phyloP scores from a whole-genome alignment of 768 basidiomycete species.

The Termitomyces sp. region DNA sequence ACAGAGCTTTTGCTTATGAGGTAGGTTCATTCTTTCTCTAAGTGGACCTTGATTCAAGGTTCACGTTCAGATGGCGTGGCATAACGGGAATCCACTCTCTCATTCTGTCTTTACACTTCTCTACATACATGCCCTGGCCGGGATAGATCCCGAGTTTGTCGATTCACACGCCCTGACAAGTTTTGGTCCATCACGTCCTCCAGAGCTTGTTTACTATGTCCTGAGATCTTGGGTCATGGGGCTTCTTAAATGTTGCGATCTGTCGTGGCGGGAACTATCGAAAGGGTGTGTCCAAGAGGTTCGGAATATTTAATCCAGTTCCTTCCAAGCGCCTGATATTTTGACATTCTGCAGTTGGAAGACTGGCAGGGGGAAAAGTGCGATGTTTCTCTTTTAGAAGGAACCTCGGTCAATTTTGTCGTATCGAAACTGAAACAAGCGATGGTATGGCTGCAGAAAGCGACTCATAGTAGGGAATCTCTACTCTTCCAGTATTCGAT shows the following conservation, averaged over 20 bases:
- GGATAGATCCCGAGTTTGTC: slow-evolving; percentile 53
- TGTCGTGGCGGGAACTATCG: slow-evolving; percentile 78
- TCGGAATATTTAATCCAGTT: slow-evolving; percentile 24
- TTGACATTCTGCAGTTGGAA: slow-evolving; percentile 50
- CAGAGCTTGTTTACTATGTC: slow-evolving; percentile 62
- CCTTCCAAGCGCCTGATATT: background rate
- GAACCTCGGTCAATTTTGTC: slow-evolving; percentile 47
- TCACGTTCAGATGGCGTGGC: slow-evolving; percentile 74
- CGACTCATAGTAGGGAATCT: slow-evolving; percentile 32
- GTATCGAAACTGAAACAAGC: slow-evolving; percentile 56
- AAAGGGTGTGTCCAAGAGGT: slow-evolving; percentile 77
- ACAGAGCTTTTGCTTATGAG: slow-evolving; percentile 73
- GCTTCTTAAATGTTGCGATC: slow-evolving; percentile 74
- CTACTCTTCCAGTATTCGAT: background rate
- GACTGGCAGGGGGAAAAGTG: slow-evolving; percentile 91
- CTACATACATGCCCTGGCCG: slow-evolving; percentile 60
- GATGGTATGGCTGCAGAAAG: slow-evolving; percentile 48
- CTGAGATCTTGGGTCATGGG: slow-evolving; percentile 64
- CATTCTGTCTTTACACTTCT: slow-evolving; percentile 82
- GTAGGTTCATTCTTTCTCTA: slow-evolving; percentile 32
- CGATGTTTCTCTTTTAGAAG: slow-evolving; percentile 71
- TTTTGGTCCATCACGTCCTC: slow-evolving; percentile 43
- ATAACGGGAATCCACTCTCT: slow-evolving; percentile 76
- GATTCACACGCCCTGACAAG: slow-evolving; percentile 16
- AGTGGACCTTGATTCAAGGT: background rate